phyloP scores from a whole-genome alignment of 306 rosid species.

The Corylus heterophylla region DNA sequence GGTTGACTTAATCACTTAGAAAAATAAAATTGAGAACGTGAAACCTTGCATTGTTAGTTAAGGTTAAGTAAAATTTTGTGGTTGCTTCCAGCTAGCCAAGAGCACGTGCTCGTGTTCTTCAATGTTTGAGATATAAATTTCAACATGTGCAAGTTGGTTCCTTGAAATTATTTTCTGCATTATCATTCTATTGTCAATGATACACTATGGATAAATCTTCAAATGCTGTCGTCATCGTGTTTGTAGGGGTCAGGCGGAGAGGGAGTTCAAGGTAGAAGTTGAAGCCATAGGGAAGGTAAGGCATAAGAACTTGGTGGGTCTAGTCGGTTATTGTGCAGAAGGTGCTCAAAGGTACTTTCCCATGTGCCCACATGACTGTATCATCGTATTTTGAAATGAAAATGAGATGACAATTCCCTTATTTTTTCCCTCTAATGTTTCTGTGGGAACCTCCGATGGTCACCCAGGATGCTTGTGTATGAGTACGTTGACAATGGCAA shows the following conservation, averaged over 20 bases:
- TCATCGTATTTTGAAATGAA: conserved; percentile 14
- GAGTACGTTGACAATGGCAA: conserved; percentile 92
- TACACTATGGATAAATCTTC: conserved; percentile 4
- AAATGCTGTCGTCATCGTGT: conserved; percentile 13
- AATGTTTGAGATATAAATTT: neutral
- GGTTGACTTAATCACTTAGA: too few relatives aligned
- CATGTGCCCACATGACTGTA: conserved; percentile 18
- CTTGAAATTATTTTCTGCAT: neutral
- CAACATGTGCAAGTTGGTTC: neutral
- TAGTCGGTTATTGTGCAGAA: conserved; percentile 91
- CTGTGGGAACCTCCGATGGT: neutral
- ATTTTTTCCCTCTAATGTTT: neutral
- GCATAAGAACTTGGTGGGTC: conserved; percentile 94
- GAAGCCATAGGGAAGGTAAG: conserved; percentile 98
- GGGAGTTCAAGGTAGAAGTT: conserved; percentile 95
- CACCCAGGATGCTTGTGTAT: conserved; percentile 87
- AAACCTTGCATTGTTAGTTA: neutral
- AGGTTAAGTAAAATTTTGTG: neutral
- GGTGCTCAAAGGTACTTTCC: conserved; percentile 74
- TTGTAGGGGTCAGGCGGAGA: conserved; percentile 92
- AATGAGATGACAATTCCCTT: neutral
- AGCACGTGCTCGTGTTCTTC: neutral
- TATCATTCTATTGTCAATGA: neutral
- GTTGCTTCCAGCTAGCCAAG: neutral
- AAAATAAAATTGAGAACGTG: too few relatives aligned